phyloP scores from a whole-genome alignment of 2,329 filamentous ascomycete genomes.

The Kalaharituber pfeilii region DNA sequence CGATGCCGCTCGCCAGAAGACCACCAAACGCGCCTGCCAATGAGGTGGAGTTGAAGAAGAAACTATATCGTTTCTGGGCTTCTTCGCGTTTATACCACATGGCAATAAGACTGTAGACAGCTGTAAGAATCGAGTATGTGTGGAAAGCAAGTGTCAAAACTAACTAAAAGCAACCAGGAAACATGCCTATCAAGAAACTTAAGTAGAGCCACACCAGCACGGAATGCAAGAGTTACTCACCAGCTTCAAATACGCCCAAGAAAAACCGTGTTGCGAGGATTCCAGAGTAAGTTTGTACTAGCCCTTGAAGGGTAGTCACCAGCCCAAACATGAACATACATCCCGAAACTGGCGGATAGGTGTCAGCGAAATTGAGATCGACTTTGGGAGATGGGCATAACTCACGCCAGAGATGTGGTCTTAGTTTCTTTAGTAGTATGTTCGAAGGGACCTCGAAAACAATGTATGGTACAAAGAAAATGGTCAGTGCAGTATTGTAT shows the following conservation, averaged over 20 bases:
- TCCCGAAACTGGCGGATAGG: conserved; percentile 37
- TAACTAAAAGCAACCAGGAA: conserved; percentile 56
- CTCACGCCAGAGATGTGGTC: conserved; percentile 47
- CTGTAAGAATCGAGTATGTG: neutral
- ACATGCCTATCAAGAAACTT: too few relatives aligned
- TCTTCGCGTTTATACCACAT: conserved; percentile 85
- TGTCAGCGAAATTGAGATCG: neutral
- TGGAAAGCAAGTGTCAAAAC: neutral
- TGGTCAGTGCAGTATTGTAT: conserved; percentile 60
- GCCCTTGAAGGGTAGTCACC: conserved; percentile 55
- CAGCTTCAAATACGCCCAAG: conserved; percentile 42
- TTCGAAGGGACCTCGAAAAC: conserved; percentile 51
- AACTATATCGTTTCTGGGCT: conserved; percentile 77
- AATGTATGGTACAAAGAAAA: conserved; percentile 69
- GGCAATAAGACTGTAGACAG: conserved; percentile 33
- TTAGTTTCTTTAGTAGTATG: conserved; percentile 50
- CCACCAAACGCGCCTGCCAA: conserved; percentile 74
- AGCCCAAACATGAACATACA: conserved; percentile 80
- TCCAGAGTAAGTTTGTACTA: conserved; percentile 60
- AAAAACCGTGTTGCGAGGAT: conserved; percentile 71
- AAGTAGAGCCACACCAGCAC: too few relatives aligned
- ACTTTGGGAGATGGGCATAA: conserved; percentile 2
- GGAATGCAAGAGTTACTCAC: too few relatives aligned
- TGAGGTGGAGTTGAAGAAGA: conserved; percentile 78
- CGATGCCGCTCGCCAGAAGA: conserved; percentile 67